Percentiles rank a stretch among this genome's conserved stretches.
phyloP scores from a whole-genome alignment of 495 filamentous ascomycete species.

The Aspergillus avenaceus region DNA sequence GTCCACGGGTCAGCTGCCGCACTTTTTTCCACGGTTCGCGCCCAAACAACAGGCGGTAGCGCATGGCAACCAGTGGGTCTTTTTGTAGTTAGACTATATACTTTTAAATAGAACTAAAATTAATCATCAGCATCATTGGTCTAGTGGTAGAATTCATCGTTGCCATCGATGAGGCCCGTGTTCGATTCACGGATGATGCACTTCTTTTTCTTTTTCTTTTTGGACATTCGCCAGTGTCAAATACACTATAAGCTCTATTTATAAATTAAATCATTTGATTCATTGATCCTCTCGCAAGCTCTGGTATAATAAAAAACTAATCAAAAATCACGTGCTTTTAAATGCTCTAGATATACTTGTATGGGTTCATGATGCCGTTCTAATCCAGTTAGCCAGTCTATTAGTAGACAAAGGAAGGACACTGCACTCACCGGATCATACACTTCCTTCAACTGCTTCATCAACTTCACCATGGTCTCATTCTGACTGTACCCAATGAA shows the following conservation, averaged over 20 bases:
- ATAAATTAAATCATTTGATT: too few species aligned
- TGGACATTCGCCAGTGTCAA: too few species aligned
- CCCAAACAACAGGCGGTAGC: conserved; percentile 34
- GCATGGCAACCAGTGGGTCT: conserved; percentile 35
- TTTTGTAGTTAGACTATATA: neutral
- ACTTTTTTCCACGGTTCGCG: conserved; percentile 21
- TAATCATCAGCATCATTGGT: conserved; percentile 45
- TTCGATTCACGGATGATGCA: conserved; percentile 58
- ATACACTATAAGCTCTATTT: too few species aligned
- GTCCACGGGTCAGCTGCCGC: conserved; percentile 16
- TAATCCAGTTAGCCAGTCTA: conserved; percentile 34
- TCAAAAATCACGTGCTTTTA: neutral
- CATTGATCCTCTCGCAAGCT: neutral
- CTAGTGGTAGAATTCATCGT: conserved; percentile 60
- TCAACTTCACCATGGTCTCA: conserved; percentile 77
- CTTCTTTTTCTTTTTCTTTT: neutral
- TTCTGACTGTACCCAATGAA: conserved; percentile 91
- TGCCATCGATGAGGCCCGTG: conserved; percentile 57
- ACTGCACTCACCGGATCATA: conserved; percentile 79
- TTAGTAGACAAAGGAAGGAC: neutral
- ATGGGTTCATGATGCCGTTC: conserved; percentile 93
- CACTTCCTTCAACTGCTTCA: conserved; percentile 87
- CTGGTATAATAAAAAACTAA: neutral
- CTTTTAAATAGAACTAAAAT: neutral
- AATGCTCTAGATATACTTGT: conserved; percentile 67